Evolutionary conservation across 768 basidiomycete species (phyloP).

Genomic region (Tubosaeta sp.): DNA sequence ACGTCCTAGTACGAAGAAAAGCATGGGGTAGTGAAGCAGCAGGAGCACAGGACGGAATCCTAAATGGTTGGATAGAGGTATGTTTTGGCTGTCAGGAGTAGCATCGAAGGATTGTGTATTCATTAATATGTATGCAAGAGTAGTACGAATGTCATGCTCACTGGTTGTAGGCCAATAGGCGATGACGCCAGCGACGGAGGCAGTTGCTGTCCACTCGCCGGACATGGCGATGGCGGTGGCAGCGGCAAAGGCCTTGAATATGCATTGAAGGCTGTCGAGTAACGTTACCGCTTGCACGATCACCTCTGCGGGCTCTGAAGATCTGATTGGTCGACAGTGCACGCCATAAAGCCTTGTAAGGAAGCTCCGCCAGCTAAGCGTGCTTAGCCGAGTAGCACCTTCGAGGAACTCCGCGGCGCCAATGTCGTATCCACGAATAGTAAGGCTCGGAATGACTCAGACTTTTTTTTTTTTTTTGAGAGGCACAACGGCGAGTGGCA

Average conservation of each 20-base stretch:
- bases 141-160: constrained; percentile 20
- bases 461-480: no score
- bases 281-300: no score
- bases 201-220: constrained; percentile 33
- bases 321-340: no score
- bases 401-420: no score
- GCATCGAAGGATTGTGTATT: constrained; percentile 34
- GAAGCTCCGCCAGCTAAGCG: no score
- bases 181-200: constrained; percentile 47
- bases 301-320: no score
- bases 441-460: no score
- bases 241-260: constrained; percentile 59
- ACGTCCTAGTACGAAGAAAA: constrained; percentile 46
- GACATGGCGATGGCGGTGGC: constrained; percentile 57
- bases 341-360: no score
- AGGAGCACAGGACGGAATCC: constrained; percentile 9
- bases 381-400: no score
- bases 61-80: constrained; percentile 39
- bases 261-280: constrained; percentile 37
- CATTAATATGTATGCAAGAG: neutral
- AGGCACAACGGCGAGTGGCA: no score
- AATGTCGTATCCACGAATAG: no score
- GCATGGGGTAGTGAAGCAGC: neutral
- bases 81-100: constrained; percentile 48
- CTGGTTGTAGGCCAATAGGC: constrained; percentile 44